Percentiles rank a stretch among this genome's conserved stretches.
Conservation (phyloP, 345 rosid genomes). For the Bruguiera gymnorhiza region DNA sequence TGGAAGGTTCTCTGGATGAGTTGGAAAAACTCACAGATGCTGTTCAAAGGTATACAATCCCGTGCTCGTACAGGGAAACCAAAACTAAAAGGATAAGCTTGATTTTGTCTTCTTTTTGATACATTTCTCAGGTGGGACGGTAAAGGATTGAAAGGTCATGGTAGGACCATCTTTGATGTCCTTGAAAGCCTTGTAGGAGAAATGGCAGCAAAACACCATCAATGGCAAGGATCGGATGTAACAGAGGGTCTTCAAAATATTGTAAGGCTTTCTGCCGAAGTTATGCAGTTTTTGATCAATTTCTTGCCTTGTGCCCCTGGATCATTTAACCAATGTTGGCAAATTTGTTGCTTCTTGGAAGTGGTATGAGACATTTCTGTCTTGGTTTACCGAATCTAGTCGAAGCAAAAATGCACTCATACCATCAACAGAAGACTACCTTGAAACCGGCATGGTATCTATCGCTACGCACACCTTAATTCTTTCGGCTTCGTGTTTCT, state of each 20-base stretch:
- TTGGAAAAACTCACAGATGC: constrained; percentile 45
- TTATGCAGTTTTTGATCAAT: too few relatives aligned
- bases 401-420: constrained; percentile 44
- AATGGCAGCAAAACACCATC: constrained; percentile 23
- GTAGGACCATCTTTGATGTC: constrained; percentile 47
- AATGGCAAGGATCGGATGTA: constrained; percentile 35
- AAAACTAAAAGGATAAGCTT: not conserved
- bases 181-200: constrained; percentile 45
- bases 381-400: constrained; percentile 58
- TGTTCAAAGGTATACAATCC: constrained; percentile 38
- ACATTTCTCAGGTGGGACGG: constrained; percentile 49
- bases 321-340: too few relatives aligned
- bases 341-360: constrained; percentile 9
- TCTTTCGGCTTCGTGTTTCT: too few relatives aligned
- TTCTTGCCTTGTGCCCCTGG: too few relatives aligned
- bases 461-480: too few relatives aligned
- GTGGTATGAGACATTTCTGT: constrained; percentile 65
- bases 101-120: not conserved
- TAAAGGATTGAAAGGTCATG: constrained; percentile 38
- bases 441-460: too few relatives aligned
- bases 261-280: constrained; percentile 23
- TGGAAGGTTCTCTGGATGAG: constrained; percentile 47
- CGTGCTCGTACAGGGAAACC: not conserved
- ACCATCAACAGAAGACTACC: too few relatives aligned
- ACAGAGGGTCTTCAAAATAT: constrained; percentile 32